These are phyloP conservation scores for Panicum hallii DNA, from an alignment of 202 grass and related monocot genomes.

Conservation along the genomic window DNA sequence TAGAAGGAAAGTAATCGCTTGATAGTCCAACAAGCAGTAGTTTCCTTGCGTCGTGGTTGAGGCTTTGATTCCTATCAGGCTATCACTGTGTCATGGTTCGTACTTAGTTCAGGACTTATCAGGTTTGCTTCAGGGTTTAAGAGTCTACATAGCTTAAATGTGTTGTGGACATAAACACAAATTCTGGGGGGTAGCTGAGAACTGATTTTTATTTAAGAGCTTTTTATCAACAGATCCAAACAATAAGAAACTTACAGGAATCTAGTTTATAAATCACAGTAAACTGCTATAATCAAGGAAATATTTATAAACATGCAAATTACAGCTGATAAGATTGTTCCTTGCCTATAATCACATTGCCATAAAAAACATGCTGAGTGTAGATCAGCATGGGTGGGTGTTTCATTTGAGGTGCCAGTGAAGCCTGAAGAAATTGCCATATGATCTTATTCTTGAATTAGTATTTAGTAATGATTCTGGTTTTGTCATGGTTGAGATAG, in stretches of 20 bases:
- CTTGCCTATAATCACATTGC: background rate
- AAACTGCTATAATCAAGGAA: background rate
- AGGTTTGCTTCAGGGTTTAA: slow-evolving; percentile 18
- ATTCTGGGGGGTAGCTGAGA: background rate
- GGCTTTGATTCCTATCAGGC: background rate
- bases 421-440: background rate
- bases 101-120: background rate
- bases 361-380: background rate
- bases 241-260: background rate
- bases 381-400: background rate
- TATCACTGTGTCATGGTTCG: background rate
- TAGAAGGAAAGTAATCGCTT: background rate
- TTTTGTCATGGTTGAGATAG: background rate
- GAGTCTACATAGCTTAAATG: background rate
- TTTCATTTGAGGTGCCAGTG: background rate
- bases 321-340: background rate
- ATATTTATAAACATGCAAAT: background rate
- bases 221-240: background rate
- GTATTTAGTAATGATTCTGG: background rate
- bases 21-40: background rate
- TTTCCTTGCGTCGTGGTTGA: background rate
- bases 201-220: background rate
- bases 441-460: background rate
- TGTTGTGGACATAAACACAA: background rate
- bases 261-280: background rate